Percentiles rank a stretch among this genome's conserved stretches.
Conservation (phyloP, 257 asterid species). For the Solanum chaucha region DNA sequence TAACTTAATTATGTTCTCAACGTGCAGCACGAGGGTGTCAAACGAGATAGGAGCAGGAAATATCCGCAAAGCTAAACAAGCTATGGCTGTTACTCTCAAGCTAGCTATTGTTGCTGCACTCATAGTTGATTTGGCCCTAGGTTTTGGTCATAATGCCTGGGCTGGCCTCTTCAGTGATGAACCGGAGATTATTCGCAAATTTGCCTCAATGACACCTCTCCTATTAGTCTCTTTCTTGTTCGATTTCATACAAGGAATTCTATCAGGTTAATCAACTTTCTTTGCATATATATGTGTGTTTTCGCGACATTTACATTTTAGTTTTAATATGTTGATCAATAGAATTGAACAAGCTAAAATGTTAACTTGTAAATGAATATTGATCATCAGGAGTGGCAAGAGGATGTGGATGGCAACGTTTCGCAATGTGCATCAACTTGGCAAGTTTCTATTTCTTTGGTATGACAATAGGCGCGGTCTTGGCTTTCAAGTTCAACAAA, state of each 20-base stretch:
- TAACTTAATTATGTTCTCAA: not conserved
- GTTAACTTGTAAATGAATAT: not conserved
- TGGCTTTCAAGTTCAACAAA: conserved; percentile 43
- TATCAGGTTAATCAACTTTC: conserved; percentile 37
- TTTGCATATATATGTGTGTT: not conserved
- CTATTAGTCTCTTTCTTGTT: conserved; percentile 37
- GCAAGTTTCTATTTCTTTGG: conserved; percentile 25
- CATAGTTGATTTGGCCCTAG: conserved; percentile 24
- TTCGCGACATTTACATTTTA: not conserved
- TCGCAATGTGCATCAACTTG: conserved; percentile 40
- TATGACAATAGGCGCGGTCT: conserved; percentile 42
- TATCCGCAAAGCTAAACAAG: conserved; percentile 49
- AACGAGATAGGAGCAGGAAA: conserved; percentile 78
- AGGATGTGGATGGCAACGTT: conserved; percentile 80
- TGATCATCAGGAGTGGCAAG: conserved; percentile 53
- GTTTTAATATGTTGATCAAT: not conserved
- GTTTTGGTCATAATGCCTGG: conserved; percentile 56
- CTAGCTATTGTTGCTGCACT: conserved; percentile 34
- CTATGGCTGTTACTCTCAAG: conserved; percentile 55
- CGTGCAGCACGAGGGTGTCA: conserved; percentile 77
- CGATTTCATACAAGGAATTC: conserved; percentile 62
- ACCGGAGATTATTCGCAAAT: conserved; percentile 32
- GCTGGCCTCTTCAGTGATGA: conserved; percentile 58
- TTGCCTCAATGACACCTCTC: conserved; percentile 58
- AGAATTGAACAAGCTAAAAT: not conserved